Evolutionary conservation across 2,329 filamentous ascomycete genomes (phyloP), one percentile per base, ranked within the genome.

Genomic region (Torrubiellomyces zombiae): DNA sequence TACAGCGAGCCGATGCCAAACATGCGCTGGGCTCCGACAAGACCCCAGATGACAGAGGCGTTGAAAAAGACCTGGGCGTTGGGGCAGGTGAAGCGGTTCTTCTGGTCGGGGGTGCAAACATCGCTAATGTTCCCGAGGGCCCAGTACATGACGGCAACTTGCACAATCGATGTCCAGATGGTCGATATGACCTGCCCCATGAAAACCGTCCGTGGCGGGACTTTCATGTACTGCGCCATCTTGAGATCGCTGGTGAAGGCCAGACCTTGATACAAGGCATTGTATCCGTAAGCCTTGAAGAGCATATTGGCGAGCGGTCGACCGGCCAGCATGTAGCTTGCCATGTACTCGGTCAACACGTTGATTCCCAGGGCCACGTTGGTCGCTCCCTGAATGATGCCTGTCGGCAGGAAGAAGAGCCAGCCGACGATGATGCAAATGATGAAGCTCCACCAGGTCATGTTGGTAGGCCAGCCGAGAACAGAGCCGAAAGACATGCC

Each of bases 341-440:
- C 37, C 18, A 45, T 38, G 11, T 45, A 30, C 34, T 63, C 57
- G 3, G 56, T 60, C 23, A 63, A 48, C 18, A 66, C 58, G 30
- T 65, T 64, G 7, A 66, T 38, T 0, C 50, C 48, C 7, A n/a
- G n/a, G n/a, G n/a, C n/a, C n/a, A n/a, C n/a, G n/a, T 55, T 39
- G 11, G 53, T 56, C 4, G 51, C 55, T 14, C 53, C 53, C 1
- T 55, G 55, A 7, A 53, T 55, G 3, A 53, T 51, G 3, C 46
- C 53, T 4, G 56, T 39, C 1, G 50, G 50, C 20, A 56, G 36
- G 2, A 54, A 53, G 2, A 58, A 45, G 3, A 51, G 42, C 23
- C 56, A 53, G 9, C 53, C 43, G 5, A 57, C 30, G 29, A 48
- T 50, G 23, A 53, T 40, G 9, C 33, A 48, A 16, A 51, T 44